Evolutionary conservation across 2,329 filamentous ascomycete genomes (phyloP), one percentile per base, ranked within the genome.

Genomic region (Geosmithia putterillii): DNA sequence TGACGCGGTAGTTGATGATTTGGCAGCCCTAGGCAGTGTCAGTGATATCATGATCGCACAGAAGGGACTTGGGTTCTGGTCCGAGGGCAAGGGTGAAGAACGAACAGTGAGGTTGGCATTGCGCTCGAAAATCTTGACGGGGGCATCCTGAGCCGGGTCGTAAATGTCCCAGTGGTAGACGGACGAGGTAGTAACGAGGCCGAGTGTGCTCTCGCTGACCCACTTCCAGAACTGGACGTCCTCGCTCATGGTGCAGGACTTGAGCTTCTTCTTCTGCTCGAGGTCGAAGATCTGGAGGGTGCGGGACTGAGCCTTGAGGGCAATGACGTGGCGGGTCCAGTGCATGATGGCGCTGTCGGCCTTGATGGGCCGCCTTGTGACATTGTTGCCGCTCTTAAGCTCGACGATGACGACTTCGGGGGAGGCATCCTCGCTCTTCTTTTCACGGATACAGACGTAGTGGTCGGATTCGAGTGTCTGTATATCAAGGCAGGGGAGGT

Each of bases 321-420:
- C 92, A 58, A 98, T 96, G 62, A 98, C 86, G 64, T 95, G 87
- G 62, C 83, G 86, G 55, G 76, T 83, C 86, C 87, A 95, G 77
- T 98, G 92, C 92, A 98, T 96, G 62, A 98, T 95, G 56, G 94
- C 92, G 78, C 89, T 96, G 70, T 98, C 92, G 58, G 92, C 92
- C 73, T 95, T 96, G 73, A 98, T 98, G 41, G 90, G 87, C 61
- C 90, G 80, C 57, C 86, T 83, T 55, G 87, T 92, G 63, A 95
- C 81, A 71, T 92, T 90, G 78, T 95, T 95, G 70, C 81, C 81
- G 69, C 95, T 94, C 69, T 96, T 95, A 60, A 98, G 83, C 66
- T 98, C 86, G 68, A 98, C 73, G 63, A 98, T 98, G 66, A 98
- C 84, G 52, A 98, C 90, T 68, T 95, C 89, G 51, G 89, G 86